Evolutionary conservation across 805 yeast species (phyloP).

Genomic region (Babjeviella inositovora): DNA sequence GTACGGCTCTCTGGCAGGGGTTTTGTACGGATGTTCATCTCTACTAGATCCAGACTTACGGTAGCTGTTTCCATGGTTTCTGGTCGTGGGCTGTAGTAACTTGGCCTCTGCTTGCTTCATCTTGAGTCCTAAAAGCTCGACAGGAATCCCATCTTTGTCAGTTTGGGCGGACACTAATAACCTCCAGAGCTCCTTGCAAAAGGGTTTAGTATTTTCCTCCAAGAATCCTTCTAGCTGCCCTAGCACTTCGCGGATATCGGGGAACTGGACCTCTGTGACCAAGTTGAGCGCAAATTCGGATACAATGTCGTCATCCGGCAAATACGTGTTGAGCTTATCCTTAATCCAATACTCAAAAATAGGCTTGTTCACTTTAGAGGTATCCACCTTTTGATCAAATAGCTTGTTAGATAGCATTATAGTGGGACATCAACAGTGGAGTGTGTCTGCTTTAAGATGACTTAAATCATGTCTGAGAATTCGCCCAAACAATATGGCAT

Average conservation of each 20-base stretch:
- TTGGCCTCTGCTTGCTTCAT: slow-evolving; percentile 6
- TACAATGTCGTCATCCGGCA: slow-evolving; percentile 36
- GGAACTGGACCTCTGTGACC: slow-evolving; percentile 13
- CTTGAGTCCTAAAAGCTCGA: slow-evolving; percentile 9
- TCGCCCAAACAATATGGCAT: too few relatives aligned
- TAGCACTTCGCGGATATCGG: slow-evolving; percentile 21
- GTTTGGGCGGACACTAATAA: slow-evolving; percentile 24
- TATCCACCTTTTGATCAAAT: slow-evolving; percentile 16
- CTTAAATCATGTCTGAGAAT: too few relatives aligned
- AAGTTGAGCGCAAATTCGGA: slow-evolving; percentile 27
- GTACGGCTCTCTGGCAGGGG: too few relatives aligned
- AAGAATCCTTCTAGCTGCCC: slow-evolving; percentile 27
- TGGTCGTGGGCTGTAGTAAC: too few relatives aligned
- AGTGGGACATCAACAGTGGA: too few relatives aligned
- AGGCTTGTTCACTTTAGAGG: slow-evolving; percentile 17
- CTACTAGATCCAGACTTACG: too few relatives aligned
- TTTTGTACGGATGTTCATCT: too few relatives aligned
- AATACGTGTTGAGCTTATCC: slow-evolving; percentile 11
- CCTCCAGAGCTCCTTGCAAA: slow-evolving; percentile 26
- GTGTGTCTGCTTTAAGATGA: too few relatives aligned
- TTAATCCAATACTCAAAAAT: slow-evolving; percentile 24
- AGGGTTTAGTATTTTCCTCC: slow-evolving; percentile 16
- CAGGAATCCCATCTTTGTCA: slow-evolving; percentile 28
- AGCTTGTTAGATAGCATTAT: too few relatives aligned
- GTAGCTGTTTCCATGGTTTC: too few relatives aligned